Percentiles rank a stretch among this genome's conserved stretches.
Evolutionary conservation across 1,139 yeast species (phyloP).

Genomic region (Blastobotrys serpentis): DNA sequence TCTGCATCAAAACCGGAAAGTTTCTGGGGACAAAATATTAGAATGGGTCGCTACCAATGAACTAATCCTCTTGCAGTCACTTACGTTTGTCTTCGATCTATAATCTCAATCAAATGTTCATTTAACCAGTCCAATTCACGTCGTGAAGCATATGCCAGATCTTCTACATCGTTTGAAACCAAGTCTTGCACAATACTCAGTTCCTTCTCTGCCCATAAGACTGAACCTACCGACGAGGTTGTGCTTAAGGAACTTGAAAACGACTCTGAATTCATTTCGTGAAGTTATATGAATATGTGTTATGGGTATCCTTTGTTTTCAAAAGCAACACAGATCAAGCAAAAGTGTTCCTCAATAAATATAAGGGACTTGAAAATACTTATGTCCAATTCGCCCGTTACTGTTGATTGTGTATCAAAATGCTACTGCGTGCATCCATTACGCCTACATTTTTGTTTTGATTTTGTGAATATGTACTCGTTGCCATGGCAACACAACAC

Average conservation of each 20-base stretch:
- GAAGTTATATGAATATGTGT: too few relatives aligned
- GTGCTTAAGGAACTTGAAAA: not conserved
- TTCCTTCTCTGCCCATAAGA: constrained; percentile 45
- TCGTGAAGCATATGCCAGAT: constrained; percentile 42
- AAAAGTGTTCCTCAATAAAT: not conserved
- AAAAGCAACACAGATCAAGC: not conserved
- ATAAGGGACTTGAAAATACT: too few relatives aligned
- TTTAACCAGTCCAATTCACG: constrained; percentile 44
- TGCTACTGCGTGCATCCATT: too few relatives aligned
- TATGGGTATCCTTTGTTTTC: not conserved
- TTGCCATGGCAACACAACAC: constrained; percentile 8
- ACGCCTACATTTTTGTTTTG: not conserved
- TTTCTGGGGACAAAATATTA: constrained; percentile 24
- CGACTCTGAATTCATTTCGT: constrained; percentile 7
- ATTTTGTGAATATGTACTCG: not conserved
- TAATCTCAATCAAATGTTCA: constrained; percentile 36
- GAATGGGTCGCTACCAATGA: too few relatives aligned
- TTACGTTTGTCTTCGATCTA: constrained; percentile 29
- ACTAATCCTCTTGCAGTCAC: too few relatives aligned
- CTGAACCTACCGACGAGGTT: constrained; percentile 13
- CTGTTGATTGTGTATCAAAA: too few relatives aligned
- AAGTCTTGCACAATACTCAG: constrained; percentile 36
- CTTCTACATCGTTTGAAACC: constrained; percentile 39
- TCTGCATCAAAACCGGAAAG: constrained; percentile 34
- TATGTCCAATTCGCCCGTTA: too few relatives aligned